These are phyloP conservation scores for Xylariaceae sp. DNA, from an alignment of 2,329 filamentous ascomycete genomes.

Conservation along the genomic window DNA sequence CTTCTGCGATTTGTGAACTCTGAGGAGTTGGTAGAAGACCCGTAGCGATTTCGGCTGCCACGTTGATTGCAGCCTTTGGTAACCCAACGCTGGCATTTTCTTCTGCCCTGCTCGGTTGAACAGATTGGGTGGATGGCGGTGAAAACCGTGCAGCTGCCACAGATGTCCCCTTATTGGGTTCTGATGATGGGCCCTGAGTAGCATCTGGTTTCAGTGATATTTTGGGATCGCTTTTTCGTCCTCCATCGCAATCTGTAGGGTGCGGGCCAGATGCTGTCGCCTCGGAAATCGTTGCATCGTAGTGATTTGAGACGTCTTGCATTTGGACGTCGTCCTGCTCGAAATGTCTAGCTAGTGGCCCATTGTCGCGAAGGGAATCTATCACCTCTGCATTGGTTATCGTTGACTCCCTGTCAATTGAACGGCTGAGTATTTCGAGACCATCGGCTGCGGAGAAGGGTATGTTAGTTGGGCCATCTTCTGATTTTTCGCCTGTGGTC, in stretches of 20 bases:
- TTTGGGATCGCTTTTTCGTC: slow-evolving; percentile 16
- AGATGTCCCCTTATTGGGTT: slow-evolving; percentile 29
- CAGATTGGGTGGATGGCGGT: slow-evolving; percentile 26
- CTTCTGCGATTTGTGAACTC: slow-evolving; percentile 21
- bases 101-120: slow-evolving; percentile 12
- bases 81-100: slow-evolving; percentile 1
- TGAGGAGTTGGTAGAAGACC: slow-evolving; percentile 26
- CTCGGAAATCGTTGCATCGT: background rate
- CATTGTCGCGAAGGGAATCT: slow-evolving; percentile 5
- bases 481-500: background rate
- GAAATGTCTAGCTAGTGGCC: background rate
- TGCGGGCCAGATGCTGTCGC: background rate
- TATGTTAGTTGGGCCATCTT: background rate
- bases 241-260: background rate
- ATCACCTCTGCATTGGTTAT: slow-evolving; percentile 9
- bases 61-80: slow-evolving; percentile 9
- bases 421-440: slow-evolving; percentile 28
- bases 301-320: background rate
- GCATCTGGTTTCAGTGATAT: slow-evolving; percentile 24
- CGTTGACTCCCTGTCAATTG: slow-evolving; percentile 22
- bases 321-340: slow-evolving; percentile 1
- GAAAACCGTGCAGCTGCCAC: slow-evolving; percentile 25
- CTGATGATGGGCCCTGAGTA: background rate
- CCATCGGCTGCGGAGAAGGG: slow-evolving; percentile 27
- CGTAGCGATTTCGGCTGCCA: slow-evolving; percentile 6